Base-by-base conservation (phyloP, 331 rosid genomes). In the Stylosanthes scabra region DNA sequence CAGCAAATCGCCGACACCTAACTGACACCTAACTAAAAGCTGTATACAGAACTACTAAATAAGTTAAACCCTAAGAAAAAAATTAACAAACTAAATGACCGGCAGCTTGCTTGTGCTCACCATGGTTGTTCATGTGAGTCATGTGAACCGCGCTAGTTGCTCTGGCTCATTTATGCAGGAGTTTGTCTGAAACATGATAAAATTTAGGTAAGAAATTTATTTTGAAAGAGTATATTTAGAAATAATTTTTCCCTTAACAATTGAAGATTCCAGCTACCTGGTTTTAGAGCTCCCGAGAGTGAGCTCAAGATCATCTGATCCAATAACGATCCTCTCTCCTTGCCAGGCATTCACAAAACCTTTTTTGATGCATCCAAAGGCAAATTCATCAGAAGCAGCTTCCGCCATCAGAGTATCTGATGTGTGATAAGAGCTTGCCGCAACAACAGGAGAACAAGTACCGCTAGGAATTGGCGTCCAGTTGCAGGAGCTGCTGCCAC, bases 391-490 rank as follows among this genome's bases (percentile, higher is more conserved):
- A 59, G 97, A 83, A 51, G 84, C 68, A 14, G 76, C 89, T 76
- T 90, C 92, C 55, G 97, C 77, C 98, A 89, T 87, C 7, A 92
- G 93, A 73, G 89, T 86, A 75, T 93, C 92, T 25, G 96, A 88
- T 37, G 83, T 87, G 63, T 88, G 96, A 74, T 93, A 92, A 54
- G 77, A 87, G 74, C 93, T 86, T 11, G 88, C 89, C 9, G 93
- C 93, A 57, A 93, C 49, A 67, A 89, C 94, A 20, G 97, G 94
- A 74, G 98, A 93, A 75, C 97, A 91, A 34, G 98, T 85, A 75
- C 96, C 97, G 72, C 98, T 93, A 78, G 86, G 96, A 34, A 96
- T 97, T 40, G 96, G 97, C 58, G 93, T 87, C 96, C 97, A 90
- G 97, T 87, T 86, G 62, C 84, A 82, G 63, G 96, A 91, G n/a